Evolutionary conservation across 176 grass and related monocot species (phyloP).

Genomic region (Bothriochloa decipiens): DNA sequence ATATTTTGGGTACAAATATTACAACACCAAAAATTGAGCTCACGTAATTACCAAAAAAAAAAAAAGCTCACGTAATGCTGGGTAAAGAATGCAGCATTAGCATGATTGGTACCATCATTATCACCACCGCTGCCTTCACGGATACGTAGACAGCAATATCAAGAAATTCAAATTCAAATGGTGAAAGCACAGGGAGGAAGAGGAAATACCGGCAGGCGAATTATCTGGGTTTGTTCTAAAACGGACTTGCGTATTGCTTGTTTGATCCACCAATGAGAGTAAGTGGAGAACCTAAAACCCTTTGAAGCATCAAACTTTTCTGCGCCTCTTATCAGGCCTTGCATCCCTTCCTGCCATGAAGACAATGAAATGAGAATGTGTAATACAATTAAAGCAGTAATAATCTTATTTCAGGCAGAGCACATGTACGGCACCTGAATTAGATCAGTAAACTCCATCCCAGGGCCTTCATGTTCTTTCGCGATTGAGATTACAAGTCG

Average conservation of each 20-base stretch:
- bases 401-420: not conserved
- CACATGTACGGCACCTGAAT: slow-evolving; percentile 69
- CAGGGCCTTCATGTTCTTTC: slow-evolving; percentile 61
- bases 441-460: slow-evolving; percentile 72
- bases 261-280: slow-evolving; percentile 96
- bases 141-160: not conserved
- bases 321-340: slow-evolving; percentile 68
- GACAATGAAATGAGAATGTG: slow-evolving; percentile 29
- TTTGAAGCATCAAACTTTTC: slow-evolving; percentile 92
- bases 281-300: slow-evolving; percentile 97
- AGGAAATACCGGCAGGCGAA: slow-evolving; percentile 75
- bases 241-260: slow-evolving; percentile 86
- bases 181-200: slow-evolving; percentile 1
- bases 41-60: not conserved
- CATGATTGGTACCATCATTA: too few relatives aligned
- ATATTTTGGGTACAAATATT: not conserved
- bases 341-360: slow-evolving; percentile 72
- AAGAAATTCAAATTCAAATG: not conserved
- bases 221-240: slow-evolving; percentile 69
- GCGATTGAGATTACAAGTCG: slow-evolving; percentile 92
- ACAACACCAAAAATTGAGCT: not conserved
- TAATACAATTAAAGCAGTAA: not conserved
- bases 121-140: not conserved
- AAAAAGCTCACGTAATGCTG: too few relatives aligned
- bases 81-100: not conserved